Evolutionary conservation across 179 eudicot species (phyloP).

Genomic region (Amaranthus tricolor): DNA sequence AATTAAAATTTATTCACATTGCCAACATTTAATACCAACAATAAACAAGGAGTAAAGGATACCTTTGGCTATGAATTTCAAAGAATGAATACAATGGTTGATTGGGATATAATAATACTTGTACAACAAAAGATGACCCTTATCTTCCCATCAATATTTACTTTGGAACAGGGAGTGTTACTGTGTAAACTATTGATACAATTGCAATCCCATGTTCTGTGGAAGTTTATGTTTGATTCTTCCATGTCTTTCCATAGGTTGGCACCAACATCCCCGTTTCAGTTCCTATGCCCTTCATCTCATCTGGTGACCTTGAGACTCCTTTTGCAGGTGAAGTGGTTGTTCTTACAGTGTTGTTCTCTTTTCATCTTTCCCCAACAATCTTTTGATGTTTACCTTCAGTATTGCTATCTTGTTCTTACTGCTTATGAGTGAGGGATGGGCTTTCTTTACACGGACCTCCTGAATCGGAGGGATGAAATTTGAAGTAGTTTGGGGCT

Average conservation of each 20-base stretch:
- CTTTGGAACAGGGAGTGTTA: no score
- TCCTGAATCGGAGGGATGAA: not conserved
- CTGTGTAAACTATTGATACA: not conserved
- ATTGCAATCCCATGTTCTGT: not conserved
- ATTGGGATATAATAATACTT: no score
- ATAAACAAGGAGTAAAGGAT: no score
- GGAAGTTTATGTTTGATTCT: not conserved
- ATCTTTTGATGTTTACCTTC: not conserved
- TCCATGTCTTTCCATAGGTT: constrained; percentile 40
- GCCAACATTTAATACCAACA: no score
- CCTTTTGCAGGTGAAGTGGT: constrained; percentile 63
- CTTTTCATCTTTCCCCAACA: not conserved
- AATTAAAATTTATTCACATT: no score
- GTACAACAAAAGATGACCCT: no score
- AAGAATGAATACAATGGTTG: not conserved
- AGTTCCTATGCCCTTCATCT: constrained; percentile 82
- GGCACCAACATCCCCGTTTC: constrained; percentile 93
- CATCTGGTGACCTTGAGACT: constrained; percentile 76
- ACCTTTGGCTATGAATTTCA: not conserved
- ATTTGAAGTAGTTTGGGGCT: not conserved
- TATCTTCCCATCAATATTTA: no score
- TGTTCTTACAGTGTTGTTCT: not conserved
- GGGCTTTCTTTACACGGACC: not conserved
- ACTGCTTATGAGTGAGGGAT: not conserved
- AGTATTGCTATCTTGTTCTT: not conserved